Evolutionary conservation across 2,329 filamentous ascomycete genomes (phyloP).

Genomic region (Sphaerulina musiva): DNA sequence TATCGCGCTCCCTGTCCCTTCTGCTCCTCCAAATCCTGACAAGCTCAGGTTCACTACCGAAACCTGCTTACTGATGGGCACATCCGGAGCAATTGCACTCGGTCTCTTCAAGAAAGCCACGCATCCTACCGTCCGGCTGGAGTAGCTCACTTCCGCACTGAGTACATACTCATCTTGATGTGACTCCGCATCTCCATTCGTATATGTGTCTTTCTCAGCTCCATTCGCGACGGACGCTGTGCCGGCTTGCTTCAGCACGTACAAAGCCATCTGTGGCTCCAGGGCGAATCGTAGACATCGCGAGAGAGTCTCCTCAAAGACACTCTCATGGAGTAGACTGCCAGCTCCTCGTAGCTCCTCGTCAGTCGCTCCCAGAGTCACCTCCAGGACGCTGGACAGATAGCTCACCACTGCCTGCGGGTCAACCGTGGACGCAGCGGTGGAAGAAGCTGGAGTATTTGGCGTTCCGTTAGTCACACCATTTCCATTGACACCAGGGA

Average conservation of each 20-base stretch:
- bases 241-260: slow-evolving; percentile 73
- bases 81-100: slow-evolving; percentile 73
- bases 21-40: slow-evolving; percentile 57
- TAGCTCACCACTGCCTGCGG: slow-evolving; percentile 45
- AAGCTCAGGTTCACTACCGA: slow-evolving; percentile 90
- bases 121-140: slow-evolving; percentile 72
- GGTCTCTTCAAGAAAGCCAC: slow-evolving; percentile 87
- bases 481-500: slow-evolving; percentile 34
- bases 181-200: slow-evolving; percentile 22
- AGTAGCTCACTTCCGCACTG: slow-evolving; percentile 72
- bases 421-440: slow-evolving; percentile 34
- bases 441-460: slow-evolving; percentile 22
- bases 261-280: slow-evolving; percentile 80
- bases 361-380: slow-evolving; percentile 49
- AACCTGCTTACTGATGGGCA: slow-evolving; percentile 80
- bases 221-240: slow-evolving; percentile 31
- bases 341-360: slow-evolving; percentile 73
- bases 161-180: slow-evolving; percentile 66
- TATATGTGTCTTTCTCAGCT: slow-evolving; percentile 45
- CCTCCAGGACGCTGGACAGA: slow-evolving; percentile 43
- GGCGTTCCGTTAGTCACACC: slow-evolving; percentile 31
- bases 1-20: slow-evolving; percentile 46
- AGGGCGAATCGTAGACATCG: slow-evolving; percentile 83
- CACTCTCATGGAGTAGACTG: slow-evolving; percentile 70
- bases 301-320: slow-evolving; percentile 71